These are phyloP conservation scores for Gaeumannomyces tritici DNA, from an alignment of 2,329 filamentous ascomycete species.

Conservation along the genomic window DNA sequence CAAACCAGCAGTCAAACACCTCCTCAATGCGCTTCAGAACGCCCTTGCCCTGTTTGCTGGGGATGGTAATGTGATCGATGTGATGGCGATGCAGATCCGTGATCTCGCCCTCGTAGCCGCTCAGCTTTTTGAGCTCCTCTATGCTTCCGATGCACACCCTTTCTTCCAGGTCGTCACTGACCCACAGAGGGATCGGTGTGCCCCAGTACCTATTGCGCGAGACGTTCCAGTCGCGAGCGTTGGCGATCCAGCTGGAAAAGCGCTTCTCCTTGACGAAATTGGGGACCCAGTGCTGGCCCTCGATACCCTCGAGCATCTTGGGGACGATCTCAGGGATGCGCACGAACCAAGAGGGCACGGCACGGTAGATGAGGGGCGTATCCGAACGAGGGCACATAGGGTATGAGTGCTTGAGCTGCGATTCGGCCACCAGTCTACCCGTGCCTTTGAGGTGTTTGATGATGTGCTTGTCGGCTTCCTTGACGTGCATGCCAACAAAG, in stretches of 20 bases:
- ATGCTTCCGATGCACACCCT: slow-evolving; percentile 79
- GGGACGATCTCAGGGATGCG: slow-evolving; percentile 77
- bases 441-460: slow-evolving; percentile 76
- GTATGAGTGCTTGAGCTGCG: slow-evolving; percentile 83
- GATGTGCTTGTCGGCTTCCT: slow-evolving; percentile 85
- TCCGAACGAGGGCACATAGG: slow-evolving; percentile 94
- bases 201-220: slow-evolving; percentile 94
- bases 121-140: slow-evolving; percentile 73
- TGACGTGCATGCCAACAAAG: slow-evolving; percentile 82
- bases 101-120: slow-evolving; percentile 75
- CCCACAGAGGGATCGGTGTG: slow-evolving; percentile 85
- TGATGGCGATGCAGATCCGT: slow-evolving; percentile 86
- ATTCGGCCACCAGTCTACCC: slow-evolving; percentile 72
- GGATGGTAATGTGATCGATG: slow-evolving; percentile 89
- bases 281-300: slow-evolving; percentile 86
- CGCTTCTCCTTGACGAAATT: slow-evolving; percentile 83
- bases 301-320: slow-evolving; percentile 82
- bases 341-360: slow-evolving; percentile 92
- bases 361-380: slow-evolving; percentile 84
- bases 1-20: slow-evolving; percentile 96
- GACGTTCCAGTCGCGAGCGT: slow-evolving; percentile 92
- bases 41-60: slow-evolving; percentile 79
- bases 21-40: slow-evolving; percentile 72
- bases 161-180: slow-evolving; percentile 81
- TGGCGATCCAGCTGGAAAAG: slow-evolving; percentile 84